phyloP scores from a whole-genome alignment of 257 asterid species.

The Nicotiana sylvestris region DNA sequence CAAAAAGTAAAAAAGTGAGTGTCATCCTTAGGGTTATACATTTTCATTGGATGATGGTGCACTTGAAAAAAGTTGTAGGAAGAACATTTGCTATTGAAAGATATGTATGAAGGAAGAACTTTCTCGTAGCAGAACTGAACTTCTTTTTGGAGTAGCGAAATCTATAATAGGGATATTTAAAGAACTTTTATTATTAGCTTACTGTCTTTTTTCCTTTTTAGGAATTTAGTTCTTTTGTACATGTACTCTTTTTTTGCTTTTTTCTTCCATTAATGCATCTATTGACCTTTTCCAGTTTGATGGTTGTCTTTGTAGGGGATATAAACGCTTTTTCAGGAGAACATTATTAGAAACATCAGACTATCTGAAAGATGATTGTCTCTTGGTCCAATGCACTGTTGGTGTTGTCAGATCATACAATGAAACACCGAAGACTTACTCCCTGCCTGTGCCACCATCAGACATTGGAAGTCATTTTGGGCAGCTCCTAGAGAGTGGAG shows the following conservation, averaged over 20 bases:
- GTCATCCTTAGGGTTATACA: neutral
- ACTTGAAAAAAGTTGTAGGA: neutral
- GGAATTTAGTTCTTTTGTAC: neutral
- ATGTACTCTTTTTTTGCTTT: neutral
- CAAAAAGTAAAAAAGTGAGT: neutral
- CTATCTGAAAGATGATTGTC: slow-evolving; percentile 20
- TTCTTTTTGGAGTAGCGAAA: neutral
- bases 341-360: slow-evolving; percentile 17
- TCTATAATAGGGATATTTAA: neutral
- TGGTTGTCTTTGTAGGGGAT: slow-evolving; percentile 20
- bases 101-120: neutral
- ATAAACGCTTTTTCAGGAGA: slow-evolving; percentile 17
- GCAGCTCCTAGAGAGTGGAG: slow-evolving; percentile 18
- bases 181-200: neutral
- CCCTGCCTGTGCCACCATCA: slow-evolving; percentile 11
- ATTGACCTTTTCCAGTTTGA: neutral
- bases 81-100: neutral
- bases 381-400: slow-evolving; percentile 20
- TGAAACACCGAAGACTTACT: slow-evolving; percentile 19
- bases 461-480: slow-evolving; percentile 23
- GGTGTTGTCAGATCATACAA: slow-evolving; percentile 23
- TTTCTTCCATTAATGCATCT: neutral
- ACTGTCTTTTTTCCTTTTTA: neutral
- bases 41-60: neutral
- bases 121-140: neutral